Conservation (phyloP, 345 rosid genomes). For the Boechera stricta region DNA sequence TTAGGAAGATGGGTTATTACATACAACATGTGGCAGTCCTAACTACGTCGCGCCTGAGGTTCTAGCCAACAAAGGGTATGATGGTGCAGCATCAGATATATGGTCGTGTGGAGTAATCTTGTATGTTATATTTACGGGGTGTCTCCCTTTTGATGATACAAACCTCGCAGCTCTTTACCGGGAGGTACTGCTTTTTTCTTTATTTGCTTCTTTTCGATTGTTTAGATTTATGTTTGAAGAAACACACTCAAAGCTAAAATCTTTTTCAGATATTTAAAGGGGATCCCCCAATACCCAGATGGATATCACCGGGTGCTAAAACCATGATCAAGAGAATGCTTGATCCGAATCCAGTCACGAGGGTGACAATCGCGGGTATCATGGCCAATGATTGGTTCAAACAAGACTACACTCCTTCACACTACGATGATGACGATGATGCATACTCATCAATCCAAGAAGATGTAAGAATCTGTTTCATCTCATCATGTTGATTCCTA, state of each 20-base stretch:
- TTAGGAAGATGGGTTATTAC: slow-evolving; percentile 83
- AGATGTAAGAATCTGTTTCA: slow-evolving; percentile 49
- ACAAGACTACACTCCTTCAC: slow-evolving; percentile 61
- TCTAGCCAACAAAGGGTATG: slow-evolving; percentile 80
- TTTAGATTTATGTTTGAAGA: slow-evolving; percentile 18
- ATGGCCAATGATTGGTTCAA: slow-evolving; percentile 77
- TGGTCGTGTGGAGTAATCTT: slow-evolving; percentile 97
- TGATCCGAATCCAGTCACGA: slow-evolving; percentile 74
- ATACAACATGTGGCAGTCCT: slow-evolving; percentile 94
- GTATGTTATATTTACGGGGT: slow-evolving; percentile 79
- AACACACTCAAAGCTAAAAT: slow-evolving; percentile 13
- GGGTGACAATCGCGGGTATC: slow-evolving; percentile 64
- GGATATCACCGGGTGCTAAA: slow-evolving; percentile 76
- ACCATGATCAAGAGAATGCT: slow-evolving; percentile 75
- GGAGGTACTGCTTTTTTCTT: slow-evolving; percentile 54
- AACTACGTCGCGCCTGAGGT: slow-evolving; percentile 95
- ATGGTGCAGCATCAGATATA: slow-evolving; percentile 86
- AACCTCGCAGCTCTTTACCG: slow-evolving; percentile 84
- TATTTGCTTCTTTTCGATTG: neutral
- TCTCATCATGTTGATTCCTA: slow-evolving; percentile 4
- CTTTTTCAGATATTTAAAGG: slow-evolving; percentile 74
- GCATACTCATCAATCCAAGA: slow-evolving; percentile 55
- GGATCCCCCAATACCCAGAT: slow-evolving; percentile 77
- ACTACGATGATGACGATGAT: slow-evolving; percentile 62
- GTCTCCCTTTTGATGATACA: slow-evolving; percentile 89